Evolutionary conservation across 805 yeast genomes (phyloP).

Genomic region (Wickerhamiella dianesei): DNA sequence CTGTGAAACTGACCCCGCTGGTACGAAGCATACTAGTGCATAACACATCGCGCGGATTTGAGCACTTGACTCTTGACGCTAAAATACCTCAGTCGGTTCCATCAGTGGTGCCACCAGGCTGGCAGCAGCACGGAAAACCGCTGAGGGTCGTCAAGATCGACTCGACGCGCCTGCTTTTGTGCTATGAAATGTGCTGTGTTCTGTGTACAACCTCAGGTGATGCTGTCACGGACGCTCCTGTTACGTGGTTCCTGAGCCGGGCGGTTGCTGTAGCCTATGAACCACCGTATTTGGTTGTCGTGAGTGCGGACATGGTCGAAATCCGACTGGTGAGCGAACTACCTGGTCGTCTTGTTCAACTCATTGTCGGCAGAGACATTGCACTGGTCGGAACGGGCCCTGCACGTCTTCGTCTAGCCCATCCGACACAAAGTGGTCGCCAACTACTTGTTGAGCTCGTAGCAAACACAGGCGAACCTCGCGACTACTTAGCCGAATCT

Average conservation of each 20-base stretch:
- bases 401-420: conserved; percentile 33
- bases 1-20: conserved; percentile 48
- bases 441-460: conserved; percentile 40
- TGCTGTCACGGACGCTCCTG: conserved; percentile 26
- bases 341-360: conserved; percentile 35
- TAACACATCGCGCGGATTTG: conserved; percentile 47
- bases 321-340: conserved; percentile 39
- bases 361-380: conserved; percentile 58
- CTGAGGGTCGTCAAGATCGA: conserved; percentile 40
- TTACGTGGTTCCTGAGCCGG: conserved; percentile 30
- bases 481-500: background rate
- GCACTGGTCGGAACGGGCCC: conserved; percentile 28
- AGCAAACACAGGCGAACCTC: conserved; percentile 14
- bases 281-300: conserved; percentile 36
- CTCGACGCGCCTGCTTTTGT: conserved; percentile 41
- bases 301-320: conserved; percentile 57
- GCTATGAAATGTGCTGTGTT: conserved; percentile 59
- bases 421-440: conserved; percentile 48
- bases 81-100: conserved; percentile 47
- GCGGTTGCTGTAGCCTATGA: conserved; percentile 26
- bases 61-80: conserved; percentile 47
- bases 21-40: conserved; percentile 55
- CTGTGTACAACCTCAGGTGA: conserved; percentile 41
- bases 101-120: conserved; percentile 3
- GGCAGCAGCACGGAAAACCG: conserved; percentile 26